A percentile compares a stretch with the other conserved stretches of the same genome.
Evolutionary conservation across 768 basidiomycete genomes (phyloP).

Genomic region (Boletus reticulatus): DNA sequence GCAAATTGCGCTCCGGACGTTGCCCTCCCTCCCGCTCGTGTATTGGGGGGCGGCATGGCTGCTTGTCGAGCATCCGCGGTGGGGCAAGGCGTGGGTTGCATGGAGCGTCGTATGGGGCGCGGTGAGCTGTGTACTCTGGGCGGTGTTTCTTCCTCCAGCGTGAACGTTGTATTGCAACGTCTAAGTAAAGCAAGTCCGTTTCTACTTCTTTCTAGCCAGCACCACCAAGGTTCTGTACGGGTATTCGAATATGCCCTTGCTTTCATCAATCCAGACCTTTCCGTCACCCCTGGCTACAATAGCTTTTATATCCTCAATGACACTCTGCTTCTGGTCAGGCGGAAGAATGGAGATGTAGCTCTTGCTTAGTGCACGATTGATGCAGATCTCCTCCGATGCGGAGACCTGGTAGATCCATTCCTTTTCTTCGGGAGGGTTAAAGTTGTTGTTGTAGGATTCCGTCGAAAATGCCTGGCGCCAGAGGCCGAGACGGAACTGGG

Average conservation of each 20-base stretch:
- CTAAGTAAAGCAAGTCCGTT: not conserved
- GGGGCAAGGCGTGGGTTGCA: conserved; percentile 62
- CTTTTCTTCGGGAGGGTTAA: conserved; percentile 58
- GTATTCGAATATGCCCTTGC: conserved; percentile 72
- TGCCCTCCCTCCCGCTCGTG: conserved; percentile 69
- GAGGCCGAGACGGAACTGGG: conserved; percentile 75
- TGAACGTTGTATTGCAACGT: conserved; percentile 30
- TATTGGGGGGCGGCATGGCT: conserved; percentile 88
- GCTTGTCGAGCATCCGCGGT: conserved; percentile 44
- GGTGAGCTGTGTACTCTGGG: conserved; percentile 73
- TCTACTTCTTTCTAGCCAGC: conserved; percentile 43
- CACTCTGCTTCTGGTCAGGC: conserved; percentile 52
- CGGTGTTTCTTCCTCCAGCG: conserved; percentile 88
- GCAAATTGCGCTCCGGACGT: conserved; percentile 81
- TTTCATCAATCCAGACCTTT: conserved; percentile 73
- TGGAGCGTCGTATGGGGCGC: conserved; percentile 83
- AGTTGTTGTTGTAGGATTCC: conserved; percentile 54
- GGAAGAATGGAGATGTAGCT: conserved; percentile 75
- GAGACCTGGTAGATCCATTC: conserved; percentile 51
- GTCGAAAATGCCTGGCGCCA: conserved; percentile 76
- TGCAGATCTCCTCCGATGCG: conserved; percentile 51
- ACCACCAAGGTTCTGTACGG: conserved; percentile 72
- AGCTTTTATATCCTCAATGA: conserved; percentile 48
- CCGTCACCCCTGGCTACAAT: conserved; percentile 61
- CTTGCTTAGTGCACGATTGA: conserved; percentile 76